These are phyloP conservation scores for Dimocarpus longan DNA, from an alignment of 345 rosid genomes.

Conservation along the genomic window DNA sequence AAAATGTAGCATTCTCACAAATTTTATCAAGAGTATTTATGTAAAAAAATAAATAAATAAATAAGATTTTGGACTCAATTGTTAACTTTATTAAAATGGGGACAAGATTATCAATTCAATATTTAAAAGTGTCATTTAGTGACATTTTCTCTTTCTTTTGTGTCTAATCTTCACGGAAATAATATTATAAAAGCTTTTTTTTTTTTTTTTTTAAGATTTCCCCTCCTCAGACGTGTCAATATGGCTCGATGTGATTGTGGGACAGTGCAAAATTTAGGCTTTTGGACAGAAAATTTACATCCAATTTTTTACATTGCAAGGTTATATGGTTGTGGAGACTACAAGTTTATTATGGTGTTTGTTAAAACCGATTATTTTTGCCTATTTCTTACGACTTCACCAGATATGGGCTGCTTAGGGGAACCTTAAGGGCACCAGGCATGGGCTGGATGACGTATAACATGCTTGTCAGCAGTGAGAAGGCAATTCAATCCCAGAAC, in stretches of 20 bases:
- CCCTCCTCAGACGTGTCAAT: too few relatives aligned
- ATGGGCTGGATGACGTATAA: constrained; percentile 95
- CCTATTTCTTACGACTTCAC: constrained; percentile 13
- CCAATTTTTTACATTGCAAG: not conserved
- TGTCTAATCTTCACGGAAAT: too few relatives aligned
- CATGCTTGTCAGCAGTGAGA: constrained; percentile 91
- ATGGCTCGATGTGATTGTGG: not conserved
- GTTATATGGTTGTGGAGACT: not conserved
- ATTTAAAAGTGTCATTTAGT: too few relatives aligned
- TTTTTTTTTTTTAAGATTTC: too few relatives aligned
- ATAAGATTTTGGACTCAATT: too few relatives aligned
- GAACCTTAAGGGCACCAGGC: constrained; percentile 79
- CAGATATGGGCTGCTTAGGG: constrained; percentile 82
- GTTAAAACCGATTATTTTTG: constrained; percentile 3
- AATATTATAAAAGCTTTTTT: too few relatives aligned
- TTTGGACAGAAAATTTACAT: constrained; percentile 9
- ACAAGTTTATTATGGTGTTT: not conserved
- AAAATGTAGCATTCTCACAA: too few relatives aligned
- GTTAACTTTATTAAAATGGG: too few relatives aligned
- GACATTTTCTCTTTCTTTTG: too few relatives aligned
- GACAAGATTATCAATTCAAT: too few relatives aligned
- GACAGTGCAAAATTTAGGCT: not conserved
- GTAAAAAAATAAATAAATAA: too few relatives aligned
- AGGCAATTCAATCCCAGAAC: constrained; percentile 82
- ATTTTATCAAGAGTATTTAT: too few relatives aligned